These are phyloP conservation scores for Rubroshorea leprosula DNA, from an alignment of 345 rosid genomes.

Conservation along the genomic window DNA sequence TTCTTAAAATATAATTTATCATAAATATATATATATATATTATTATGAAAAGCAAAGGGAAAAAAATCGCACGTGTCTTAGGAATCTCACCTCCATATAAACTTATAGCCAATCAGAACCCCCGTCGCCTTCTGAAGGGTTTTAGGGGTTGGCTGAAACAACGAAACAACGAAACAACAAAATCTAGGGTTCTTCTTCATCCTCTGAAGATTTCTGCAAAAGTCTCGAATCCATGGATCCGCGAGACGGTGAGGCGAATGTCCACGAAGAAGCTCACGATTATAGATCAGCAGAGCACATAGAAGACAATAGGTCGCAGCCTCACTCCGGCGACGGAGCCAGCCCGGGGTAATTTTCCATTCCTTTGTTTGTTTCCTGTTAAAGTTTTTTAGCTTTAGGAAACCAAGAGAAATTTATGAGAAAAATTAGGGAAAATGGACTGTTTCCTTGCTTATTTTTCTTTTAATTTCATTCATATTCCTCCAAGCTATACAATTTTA, in stretches of 20 bases:
- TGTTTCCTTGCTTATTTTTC: not conserved
- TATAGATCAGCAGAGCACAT: constrained; percentile 33
- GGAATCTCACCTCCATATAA: too few relatives aligned
- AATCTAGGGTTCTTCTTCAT: not conserved
- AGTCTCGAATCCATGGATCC: constrained; percentile 35
- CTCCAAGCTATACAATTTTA: not conserved
- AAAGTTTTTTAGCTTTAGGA: constrained; percentile 2
- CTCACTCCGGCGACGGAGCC: constrained; percentile 52
- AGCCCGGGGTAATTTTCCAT: constrained; percentile 47
- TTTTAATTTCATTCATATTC: not conserved
- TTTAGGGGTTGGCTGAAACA: not conserved
- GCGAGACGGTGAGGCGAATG: constrained; percentile 33
- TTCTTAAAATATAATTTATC: too few relatives aligned
- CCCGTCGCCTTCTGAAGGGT: not conserved
- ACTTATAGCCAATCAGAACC: not conserved
- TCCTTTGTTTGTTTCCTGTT: not conserved
- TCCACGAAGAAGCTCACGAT: constrained; percentile 35
- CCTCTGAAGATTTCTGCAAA: not conserved
- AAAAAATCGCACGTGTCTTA: too few relatives aligned
- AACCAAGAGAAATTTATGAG: constrained; percentile 1
- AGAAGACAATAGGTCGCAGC: constrained; percentile 42
- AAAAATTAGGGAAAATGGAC: not conserved
- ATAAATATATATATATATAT: too few relatives aligned
- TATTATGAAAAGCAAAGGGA: too few relatives aligned
- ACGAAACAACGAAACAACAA: not conserved